These are phyloP conservation scores for Oryza punctata DNA, from an alignment of 176 grass and related monocot genomes.

Conservation along the genomic window DNA sequence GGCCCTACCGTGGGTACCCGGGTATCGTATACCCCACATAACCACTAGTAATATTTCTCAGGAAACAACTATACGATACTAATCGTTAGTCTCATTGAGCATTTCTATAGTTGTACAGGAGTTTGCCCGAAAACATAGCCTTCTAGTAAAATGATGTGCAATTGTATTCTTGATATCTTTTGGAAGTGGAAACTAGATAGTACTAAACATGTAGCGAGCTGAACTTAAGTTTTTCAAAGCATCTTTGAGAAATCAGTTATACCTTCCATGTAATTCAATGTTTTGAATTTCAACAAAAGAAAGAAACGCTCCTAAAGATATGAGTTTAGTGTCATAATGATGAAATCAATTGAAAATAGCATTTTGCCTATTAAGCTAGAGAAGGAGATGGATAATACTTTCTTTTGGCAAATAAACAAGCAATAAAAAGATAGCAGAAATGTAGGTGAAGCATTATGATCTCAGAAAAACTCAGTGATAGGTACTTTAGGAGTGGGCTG, in stretches of 20 bases:
- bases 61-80: not conserved
- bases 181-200: not conserved
- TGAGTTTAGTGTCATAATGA: not conserved
- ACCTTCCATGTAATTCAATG: not conserved
- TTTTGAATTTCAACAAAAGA: not conserved
- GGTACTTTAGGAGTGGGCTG: not conserved
- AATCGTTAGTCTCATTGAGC: not conserved
- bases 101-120: not conserved
- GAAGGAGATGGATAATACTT: not conserved
- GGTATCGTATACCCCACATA: no score
- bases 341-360: not conserved
- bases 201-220: not conserved
- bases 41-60: not conserved
- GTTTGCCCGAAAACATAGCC: not conserved
- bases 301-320: not conserved
- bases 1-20: no score
- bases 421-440: not conserved
- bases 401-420: not conserved
- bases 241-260: not conserved
- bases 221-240: not conserved
- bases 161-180: not conserved
- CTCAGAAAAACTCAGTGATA: not conserved
- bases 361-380: not conserved
- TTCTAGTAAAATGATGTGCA: not conserved
- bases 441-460: not conserved